Base-by-base conservation (phyloP, 208 protist genomes). In the Naegleria gruberi region DNA sequence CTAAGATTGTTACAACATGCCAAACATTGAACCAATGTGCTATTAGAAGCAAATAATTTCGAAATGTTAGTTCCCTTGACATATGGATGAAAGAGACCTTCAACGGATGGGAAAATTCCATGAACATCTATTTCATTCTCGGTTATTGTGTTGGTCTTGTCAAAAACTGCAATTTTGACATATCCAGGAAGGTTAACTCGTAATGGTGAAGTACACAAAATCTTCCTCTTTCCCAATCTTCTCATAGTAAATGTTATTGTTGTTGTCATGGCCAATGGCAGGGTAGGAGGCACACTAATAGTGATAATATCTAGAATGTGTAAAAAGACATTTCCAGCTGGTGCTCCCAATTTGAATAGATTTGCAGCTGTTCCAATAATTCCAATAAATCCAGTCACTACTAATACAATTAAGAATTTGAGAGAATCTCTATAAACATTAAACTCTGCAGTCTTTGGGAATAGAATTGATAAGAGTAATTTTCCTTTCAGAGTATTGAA, bases 101-200 rank as follows among this genome's bases (percentile, higher is more conserved):
- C 30, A 10, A 30, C 19, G 15, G 51, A 65, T 19, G 51, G 51
- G 15, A 65, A 30, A 37, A 74, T n/a, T 73, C 74, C 89, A 42
- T 30, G 15, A 26, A 95, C 42, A 41, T 94, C 88, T 0, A 95
- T 89, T 30, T 82, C 90, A 10, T 95, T 94, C 91, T 94, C 92
- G 17, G 94, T 95, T 0, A 95, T 47, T 0, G 94, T 95, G 12
- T 94, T 94, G 5, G 94, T 95, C 45, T 95, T 95, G 73, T 96
- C 94, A 77, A 96, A 95, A 82, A 90, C 90, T 46, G 95, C 92
- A 7, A 94, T 47, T n/a, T 91, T 47, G 4, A 95, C 41, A 44
- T 92, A 91, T 42, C 94, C 94, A 57, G 89, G 89, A 30, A 91
- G 81, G n/a, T 90, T 95, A 6, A 93, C 82, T 55, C 92, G 30